A percentile compares a stretch with the other conserved stretches of the same genome.
phyloP scores from a whole-genome alignment of 305 asterid genomes.

The Nicotiana rustica region DNA sequence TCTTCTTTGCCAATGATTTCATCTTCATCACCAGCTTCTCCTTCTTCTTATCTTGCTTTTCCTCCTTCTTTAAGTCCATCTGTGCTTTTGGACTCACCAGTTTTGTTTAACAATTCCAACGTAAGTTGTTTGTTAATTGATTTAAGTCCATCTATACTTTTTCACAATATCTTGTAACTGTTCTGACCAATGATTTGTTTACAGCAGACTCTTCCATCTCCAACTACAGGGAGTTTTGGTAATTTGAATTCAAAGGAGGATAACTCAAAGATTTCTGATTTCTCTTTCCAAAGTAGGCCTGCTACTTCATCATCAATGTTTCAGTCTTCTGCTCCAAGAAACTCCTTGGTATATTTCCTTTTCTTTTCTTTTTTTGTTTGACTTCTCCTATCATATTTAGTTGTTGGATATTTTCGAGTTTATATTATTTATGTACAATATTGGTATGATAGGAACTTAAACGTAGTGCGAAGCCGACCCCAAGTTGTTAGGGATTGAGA shows the following conservation, averaged over 20 bases:
- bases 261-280: conserved; percentile 50
- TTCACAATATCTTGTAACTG: neutral
- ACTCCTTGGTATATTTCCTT: conserved; percentile 46
- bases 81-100: conserved; percentile 69
- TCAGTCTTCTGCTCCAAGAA: conserved; percentile 47
- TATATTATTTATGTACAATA: neutral
- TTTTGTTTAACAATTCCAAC: conserved; percentile 59
- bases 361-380: too few species aligned
- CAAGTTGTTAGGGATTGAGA: neutral
- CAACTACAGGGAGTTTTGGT: conserved; percentile 69
- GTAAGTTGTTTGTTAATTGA: conserved; percentile 50
- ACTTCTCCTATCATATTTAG: neutral
- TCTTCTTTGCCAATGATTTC: conserved; percentile 39
- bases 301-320: conserved; percentile 53
- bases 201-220: conserved; percentile 67
- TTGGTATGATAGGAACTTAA: neutral
- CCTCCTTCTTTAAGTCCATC: conserved; percentile 71
- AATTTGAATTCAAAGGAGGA: conserved; percentile 52
- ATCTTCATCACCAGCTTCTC: conserved; percentile 69
- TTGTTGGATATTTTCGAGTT: neutral
- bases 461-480: neutral
- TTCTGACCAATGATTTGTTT: neutral
- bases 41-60: conserved; percentile 65
- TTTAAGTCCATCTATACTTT: neutral
- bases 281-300: conserved; percentile 55